phyloP scores from a whole-genome alignment of 2,329 filamentous ascomycete species.

The Cryphonectria nitschkei region DNA sequence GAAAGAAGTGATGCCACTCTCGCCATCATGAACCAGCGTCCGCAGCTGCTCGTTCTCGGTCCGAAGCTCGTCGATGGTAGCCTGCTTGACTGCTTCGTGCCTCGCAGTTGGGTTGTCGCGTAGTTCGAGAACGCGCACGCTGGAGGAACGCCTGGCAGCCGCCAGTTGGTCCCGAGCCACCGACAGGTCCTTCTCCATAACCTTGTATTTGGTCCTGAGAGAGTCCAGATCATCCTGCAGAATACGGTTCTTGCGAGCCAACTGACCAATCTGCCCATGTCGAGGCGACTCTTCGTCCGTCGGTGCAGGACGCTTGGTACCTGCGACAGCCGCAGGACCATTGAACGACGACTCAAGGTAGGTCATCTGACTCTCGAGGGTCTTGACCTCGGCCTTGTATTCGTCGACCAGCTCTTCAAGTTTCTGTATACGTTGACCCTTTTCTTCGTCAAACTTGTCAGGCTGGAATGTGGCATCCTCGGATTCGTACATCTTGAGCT shows the following conservation, averaged over 20 bases:
- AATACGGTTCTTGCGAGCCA: conserved; percentile 85
- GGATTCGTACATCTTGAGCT: conserved; percentile 84
- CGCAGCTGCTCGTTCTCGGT: conserved; percentile 85
- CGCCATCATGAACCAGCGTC: conserved; percentile 63
- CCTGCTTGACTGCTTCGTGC: conserved; percentile 80
- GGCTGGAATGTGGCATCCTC: conserved; percentile 88
- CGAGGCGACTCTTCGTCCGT: conserved; percentile 53
- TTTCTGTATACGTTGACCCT: conserved; percentile 73
- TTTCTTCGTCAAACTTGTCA: conserved; percentile 76
- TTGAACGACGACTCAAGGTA: conserved; percentile 56
- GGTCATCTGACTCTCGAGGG: conserved; percentile 74
- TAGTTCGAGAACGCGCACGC: conserved; percentile 82
- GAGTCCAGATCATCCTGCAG: conserved; percentile 77
- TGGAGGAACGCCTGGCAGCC: conserved; percentile 65
- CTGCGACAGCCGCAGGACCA: conserved; percentile 44
- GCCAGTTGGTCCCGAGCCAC: conserved; percentile 75
- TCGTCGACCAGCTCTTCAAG: conserved; percentile 86
- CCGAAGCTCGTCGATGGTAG: conserved; percentile 75
- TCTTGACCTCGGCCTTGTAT: conserved; percentile 81
- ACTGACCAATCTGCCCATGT: conserved; percentile 77
- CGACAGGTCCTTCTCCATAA: conserved; percentile 76
- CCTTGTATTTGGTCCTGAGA: conserved; percentile 68
- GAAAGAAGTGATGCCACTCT: conserved; percentile 42
- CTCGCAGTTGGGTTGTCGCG: conserved; percentile 91
- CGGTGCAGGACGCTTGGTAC: conserved; percentile 68